These are phyloP conservation scores for Durusdinium trenchii DNA, from an alignment of 73 alveolate genomes.

Conservation along the genomic window DNA sequence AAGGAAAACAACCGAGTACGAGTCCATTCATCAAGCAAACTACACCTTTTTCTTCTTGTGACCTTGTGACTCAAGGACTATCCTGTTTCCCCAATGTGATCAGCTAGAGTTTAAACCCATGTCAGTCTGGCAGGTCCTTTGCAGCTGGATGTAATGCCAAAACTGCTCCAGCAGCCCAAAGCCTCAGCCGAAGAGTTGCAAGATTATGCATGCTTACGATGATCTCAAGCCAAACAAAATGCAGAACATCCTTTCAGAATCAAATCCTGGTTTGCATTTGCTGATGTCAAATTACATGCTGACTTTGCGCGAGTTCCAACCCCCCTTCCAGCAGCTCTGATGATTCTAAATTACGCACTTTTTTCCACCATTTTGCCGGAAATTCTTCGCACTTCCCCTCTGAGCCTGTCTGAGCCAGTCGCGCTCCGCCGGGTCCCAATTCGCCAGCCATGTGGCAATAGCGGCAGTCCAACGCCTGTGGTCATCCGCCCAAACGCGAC, in stretches of 20 bases:
- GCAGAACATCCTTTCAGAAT: background rate
- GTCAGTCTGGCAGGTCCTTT: slow-evolving; percentile 3
- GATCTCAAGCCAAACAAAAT: background rate
- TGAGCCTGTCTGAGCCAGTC: background rate
- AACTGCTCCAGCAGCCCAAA: slow-evolving; percentile 42
- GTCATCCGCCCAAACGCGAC: background rate
- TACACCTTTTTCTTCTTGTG: too few relatives aligned
- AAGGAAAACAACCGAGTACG: too few relatives aligned
- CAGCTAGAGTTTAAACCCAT: too few relatives aligned
- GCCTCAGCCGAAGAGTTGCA: slow-evolving; percentile 10
- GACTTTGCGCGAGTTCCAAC: background rate
- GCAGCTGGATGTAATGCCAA: background rate
- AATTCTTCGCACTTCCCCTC: background rate
- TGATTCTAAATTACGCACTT: too few relatives aligned
- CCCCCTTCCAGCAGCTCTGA: too few relatives aligned
- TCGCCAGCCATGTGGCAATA: slow-evolving; percentile 10
- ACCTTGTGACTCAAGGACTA: too few relatives aligned
- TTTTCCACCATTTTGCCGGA: background rate
- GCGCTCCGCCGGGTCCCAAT: slow-evolving; percentile 69
- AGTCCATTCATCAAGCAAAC: too few relatives aligned
- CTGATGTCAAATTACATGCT: background rate
- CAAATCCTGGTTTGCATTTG: background rate
- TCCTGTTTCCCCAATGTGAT: too few relatives aligned
- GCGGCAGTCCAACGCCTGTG: slow-evolving; percentile 48
- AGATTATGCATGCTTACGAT: background rate